phyloP scores from a whole-genome alignment of 495 filamentous ascomycete genomes.

The Venustampulla echinocandica region DNA sequence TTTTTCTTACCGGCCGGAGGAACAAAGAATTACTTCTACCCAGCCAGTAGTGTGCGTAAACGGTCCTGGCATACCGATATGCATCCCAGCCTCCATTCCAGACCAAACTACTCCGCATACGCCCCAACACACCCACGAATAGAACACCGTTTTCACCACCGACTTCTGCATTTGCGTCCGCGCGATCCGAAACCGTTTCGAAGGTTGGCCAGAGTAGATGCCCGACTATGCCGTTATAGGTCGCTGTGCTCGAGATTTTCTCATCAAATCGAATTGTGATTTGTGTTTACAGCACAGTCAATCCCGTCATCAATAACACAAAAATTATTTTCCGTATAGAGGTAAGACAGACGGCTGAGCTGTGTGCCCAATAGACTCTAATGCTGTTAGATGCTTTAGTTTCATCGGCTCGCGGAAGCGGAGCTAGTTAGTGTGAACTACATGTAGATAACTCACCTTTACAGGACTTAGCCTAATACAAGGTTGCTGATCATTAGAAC shows the following conservation, averaged over 20 bases:
- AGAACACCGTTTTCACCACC: not conserved
- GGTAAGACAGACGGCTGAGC: not conserved
- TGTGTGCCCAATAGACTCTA: too few species aligned
- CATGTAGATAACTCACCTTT: too few species aligned
- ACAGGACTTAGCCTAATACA: too few species aligned
- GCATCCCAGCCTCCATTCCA: too few species aligned
- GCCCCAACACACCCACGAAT: not conserved
- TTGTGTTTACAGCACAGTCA: not conserved
- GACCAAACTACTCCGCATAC: not conserved
- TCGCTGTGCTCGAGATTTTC: not conserved
- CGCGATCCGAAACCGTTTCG: not conserved
- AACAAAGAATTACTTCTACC: too few species aligned
- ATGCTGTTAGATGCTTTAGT: too few species aligned
- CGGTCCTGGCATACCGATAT: conserved; percentile 10
- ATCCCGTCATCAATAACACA: not conserved
- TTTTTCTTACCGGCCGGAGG: too few species aligned
- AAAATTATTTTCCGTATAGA: not conserved
- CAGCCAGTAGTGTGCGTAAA: conserved; percentile 44
- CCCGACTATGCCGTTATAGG: not conserved
- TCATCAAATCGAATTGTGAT: not conserved
- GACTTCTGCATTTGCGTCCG: not conserved
- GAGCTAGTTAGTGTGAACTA: too few species aligned
- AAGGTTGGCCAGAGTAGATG: not conserved
- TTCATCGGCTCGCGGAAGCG: too few species aligned
- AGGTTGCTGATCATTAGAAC: too few species aligned